Evolutionary conservation across 768 basidiomycete species (phyloP), one percentile per base, ranked within the genome.

Genomic region (Hygrophorus pudorinus): DNA sequence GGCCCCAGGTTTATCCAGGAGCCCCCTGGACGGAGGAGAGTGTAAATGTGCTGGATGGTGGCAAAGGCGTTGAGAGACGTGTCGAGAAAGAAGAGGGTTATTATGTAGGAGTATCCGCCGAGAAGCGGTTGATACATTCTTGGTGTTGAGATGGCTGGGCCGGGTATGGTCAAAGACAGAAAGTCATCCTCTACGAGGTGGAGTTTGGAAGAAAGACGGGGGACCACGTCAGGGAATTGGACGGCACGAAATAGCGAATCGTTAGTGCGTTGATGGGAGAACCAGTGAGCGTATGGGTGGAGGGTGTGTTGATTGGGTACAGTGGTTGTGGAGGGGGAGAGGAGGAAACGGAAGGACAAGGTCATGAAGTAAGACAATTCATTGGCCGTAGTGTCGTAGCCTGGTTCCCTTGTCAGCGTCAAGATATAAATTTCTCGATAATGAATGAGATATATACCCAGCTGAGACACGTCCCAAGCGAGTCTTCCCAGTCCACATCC

Each of bases 1-100:
- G 81, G 83, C 1, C 81, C 82, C 3, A 81, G 63, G 55, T 85
- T 85, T 55, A 84, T 73, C 83, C 81, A 85, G 7, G 59, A 65
- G 2, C 81, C 83, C 3, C 79, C 78, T 0, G 79, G 76, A 28
- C 66, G 66, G 12, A 85, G 68, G 16, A 81, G 66, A 10, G 48
- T 32, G 53, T 74, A 66, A 31, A 85, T 80, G 21, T 79, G 75
- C 44, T 71, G 65, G 45, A 84, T 64, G 11, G 75, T 76, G 0
- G 66, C 56, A 34, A 77, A 58, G 18, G 74, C 64, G 50, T 78
- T 74, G 46, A 71, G 57, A 4, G 77, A 75, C 4, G 77, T 79
- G 59, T 79, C 77, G 56, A 80, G 76, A 64, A 79, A 82, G 60
- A 78, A 82, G 11, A 79, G 64, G 18, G 78, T 82, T 13, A 80